These are phyloP conservation scores for Hypomontagnella monticulosa DNA, from an alignment of 495 filamentous ascomycete species.

Conservation along the genomic window DNA sequence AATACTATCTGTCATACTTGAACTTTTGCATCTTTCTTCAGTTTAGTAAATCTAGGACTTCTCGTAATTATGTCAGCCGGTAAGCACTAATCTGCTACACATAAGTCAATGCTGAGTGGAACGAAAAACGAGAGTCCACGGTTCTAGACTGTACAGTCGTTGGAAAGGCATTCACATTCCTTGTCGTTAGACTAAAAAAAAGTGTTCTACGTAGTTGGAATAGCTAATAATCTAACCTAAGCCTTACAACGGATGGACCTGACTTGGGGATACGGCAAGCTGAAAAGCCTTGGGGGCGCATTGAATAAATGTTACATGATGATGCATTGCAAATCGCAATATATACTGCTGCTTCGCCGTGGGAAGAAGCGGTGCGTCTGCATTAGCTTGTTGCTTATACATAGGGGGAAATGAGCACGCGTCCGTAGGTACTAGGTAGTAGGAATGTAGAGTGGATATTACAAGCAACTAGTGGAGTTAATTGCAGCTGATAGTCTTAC, in stretches of 20 bases:
- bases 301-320: background rate
- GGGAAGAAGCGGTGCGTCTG: constrained; percentile 22
- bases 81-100: too few relatives aligned
- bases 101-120: too few relatives aligned
- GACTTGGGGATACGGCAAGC: background rate
- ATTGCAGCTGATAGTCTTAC: constrained; percentile 11
- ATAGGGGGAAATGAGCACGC: constrained; percentile 21
- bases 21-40: background rate
- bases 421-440: background rate
- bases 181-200: background rate
- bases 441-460: constrained; percentile 11
- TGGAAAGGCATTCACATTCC: too few relatives aligned
- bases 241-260: background rate
- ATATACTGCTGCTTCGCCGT: constrained; percentile 20
- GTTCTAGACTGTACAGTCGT: too few relatives aligned
- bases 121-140: too few relatives aligned
- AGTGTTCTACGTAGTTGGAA: background rate
- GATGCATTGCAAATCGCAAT: constrained; percentile 36
- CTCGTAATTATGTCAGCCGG: too few relatives aligned
- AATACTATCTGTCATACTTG: background rate
- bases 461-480: constrained; percentile 7
- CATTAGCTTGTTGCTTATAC: constrained; percentile 28
- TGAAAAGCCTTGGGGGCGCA: background rate
- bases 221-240: constrained; percentile 1
- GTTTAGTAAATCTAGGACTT: too few relatives aligned